phyloP scores from a whole-genome alignment of 257 asterid species.

The Nicotiana benthamiana region DNA sequence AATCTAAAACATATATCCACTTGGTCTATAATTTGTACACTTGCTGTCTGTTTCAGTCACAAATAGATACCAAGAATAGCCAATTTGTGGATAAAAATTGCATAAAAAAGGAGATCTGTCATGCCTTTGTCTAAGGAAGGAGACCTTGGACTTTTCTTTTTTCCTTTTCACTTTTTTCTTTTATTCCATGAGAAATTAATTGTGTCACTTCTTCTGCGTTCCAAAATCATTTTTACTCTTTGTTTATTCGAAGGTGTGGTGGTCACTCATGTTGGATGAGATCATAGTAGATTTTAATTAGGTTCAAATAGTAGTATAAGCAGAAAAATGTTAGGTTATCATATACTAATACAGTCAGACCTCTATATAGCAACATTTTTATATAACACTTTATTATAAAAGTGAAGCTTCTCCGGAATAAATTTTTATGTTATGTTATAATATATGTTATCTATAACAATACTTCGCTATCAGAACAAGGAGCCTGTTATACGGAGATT shows the following conservation, averaged over 20 bases:
- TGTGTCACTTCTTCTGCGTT: background rate
- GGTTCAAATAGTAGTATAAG: background rate
- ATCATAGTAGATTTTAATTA: background rate
- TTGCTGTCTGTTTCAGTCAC: conserved; percentile 1
- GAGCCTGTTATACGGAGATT: no score
- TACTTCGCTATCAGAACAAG: no score
- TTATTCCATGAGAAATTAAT: background rate
- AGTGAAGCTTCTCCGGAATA: no score
- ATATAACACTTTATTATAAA: no score
- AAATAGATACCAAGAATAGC: background rate
- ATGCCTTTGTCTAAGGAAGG: conserved; percentile 19
- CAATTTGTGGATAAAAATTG: conserved; percentile 12
- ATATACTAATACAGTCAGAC: no score
- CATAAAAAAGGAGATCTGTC: conserved; percentile 16
- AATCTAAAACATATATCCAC: background rate
- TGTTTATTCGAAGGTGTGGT: background rate
- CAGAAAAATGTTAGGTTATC: background rate
- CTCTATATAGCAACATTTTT: no score
- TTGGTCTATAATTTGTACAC: background rate
- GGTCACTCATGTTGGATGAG: background rate
- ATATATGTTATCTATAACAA: no score
- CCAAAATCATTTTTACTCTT: background rate
- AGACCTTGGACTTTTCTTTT: conserved; percentile 14
- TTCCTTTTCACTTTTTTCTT: no score
- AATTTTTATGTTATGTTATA: no score